These are phyloP conservation scores for Gracilaria gracilis DNA, from an alignment of 23 red algal genomes.

Conservation along the genomic window DNA sequence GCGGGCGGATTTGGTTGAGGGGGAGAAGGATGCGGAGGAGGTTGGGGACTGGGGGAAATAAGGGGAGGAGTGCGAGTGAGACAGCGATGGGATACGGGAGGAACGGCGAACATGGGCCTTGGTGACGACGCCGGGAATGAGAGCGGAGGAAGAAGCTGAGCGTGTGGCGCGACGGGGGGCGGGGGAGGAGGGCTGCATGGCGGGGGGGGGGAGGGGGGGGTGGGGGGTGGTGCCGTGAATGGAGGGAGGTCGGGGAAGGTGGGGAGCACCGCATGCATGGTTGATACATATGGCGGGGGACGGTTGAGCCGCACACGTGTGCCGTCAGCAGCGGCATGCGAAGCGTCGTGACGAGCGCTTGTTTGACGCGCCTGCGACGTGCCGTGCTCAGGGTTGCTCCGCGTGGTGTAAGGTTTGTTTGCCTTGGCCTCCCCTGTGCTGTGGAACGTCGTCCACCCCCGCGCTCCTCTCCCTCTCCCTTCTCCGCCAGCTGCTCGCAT, in stretches of 20 bases:
- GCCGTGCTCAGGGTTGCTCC: not conserved
- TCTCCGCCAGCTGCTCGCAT: not conserved
- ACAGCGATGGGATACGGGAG: conserved; percentile 51
- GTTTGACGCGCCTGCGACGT: not conserved
- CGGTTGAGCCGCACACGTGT: conserved; percentile 40
- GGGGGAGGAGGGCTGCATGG: conserved; percentile 21
- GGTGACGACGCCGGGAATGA: conserved; percentile 24
- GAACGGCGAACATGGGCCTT: conserved; percentile 54
- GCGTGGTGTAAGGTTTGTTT: conserved; percentile 25
- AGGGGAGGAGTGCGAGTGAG: conserved; percentile 40
- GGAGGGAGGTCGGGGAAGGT: conserved; percentile 20
- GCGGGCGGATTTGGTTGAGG: conserved; percentile 7
- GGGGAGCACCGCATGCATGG: conserved; percentile 11
- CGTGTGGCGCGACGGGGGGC: conserved; percentile 28
- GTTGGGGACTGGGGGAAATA: conserved; percentile 17
- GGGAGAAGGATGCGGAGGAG: conserved; percentile 17
- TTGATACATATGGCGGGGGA: not conserved
- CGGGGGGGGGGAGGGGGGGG: not conserved
- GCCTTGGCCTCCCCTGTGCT: not conserved
- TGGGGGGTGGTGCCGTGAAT: not conserved
- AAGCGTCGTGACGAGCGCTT: conserved; percentile 5
- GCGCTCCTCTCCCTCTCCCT: not conserved
- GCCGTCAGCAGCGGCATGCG: conserved; percentile 23
- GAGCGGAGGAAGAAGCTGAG: conserved; percentile 55
- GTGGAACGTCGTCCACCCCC: conserved; percentile 43